These are phyloP conservation scores for Globisporangium spiculum DNA, from an alignment of 352 stramenopile species.

Conservation along the genomic window DNA sequence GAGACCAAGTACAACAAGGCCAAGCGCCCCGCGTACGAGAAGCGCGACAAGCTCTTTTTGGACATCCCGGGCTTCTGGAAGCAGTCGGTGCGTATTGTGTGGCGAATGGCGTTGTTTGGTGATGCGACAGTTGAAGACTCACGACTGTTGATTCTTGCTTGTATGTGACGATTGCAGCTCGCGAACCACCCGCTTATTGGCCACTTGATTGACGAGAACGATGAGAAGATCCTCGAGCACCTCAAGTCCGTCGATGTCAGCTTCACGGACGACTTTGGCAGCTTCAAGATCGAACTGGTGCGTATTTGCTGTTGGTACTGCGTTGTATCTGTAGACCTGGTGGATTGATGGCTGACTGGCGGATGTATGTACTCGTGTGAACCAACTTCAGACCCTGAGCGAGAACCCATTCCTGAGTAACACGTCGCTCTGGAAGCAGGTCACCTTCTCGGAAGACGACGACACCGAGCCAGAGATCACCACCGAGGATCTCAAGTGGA, in stretches of 20 bases:
- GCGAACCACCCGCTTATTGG: slow-evolving; percentile 66
- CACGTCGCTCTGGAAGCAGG: slow-evolving; percentile 61
- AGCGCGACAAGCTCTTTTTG: slow-evolving; percentile 58
- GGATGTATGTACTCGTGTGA: background rate
- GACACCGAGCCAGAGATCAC: slow-evolving; percentile 60
- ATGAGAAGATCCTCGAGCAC: slow-evolving; percentile 51
- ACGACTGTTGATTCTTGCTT: slow-evolving; percentile 3
- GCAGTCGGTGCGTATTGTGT: slow-evolving; percentile 45
- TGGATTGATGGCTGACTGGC: background rate
- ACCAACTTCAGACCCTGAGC: slow-evolving; percentile 41
- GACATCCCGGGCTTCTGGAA: slow-evolving; percentile 80
- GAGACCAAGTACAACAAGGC: slow-evolving; percentile 75
- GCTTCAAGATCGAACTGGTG: slow-evolving; percentile 61
- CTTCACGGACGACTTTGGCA: slow-evolving; percentile 58
- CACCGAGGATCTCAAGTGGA: slow-evolving; percentile 54
- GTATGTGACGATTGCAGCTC: slow-evolving; percentile 34
- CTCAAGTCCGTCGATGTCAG: slow-evolving; percentile 57
- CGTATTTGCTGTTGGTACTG: background rate
- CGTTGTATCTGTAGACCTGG: background rate
- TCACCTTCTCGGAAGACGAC: slow-evolving; percentile 58
- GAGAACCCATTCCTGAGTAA: slow-evolving; percentile 68
- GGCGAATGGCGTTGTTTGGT: background rate
- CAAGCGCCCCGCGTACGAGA: slow-evolving; percentile 64
- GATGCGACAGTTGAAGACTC: background rate
- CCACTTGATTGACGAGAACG: slow-evolving; percentile 41